Evolutionary conservation across 2,329 filamentous ascomycete species (phyloP).

Genomic region (Fusarium scirpi): DNA sequence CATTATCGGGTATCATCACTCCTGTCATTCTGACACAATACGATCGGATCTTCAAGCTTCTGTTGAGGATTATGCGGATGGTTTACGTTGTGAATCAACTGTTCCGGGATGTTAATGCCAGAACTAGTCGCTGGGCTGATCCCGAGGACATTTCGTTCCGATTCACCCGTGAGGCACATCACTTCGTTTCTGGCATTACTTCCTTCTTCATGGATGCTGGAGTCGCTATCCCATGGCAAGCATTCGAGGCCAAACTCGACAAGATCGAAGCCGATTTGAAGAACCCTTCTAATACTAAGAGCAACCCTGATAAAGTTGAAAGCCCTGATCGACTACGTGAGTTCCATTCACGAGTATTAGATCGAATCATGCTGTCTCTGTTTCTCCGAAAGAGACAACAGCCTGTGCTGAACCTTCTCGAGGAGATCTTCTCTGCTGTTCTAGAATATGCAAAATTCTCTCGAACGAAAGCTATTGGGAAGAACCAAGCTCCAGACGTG

Average conservation of each 20-base stretch:
- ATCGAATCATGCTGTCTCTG: constrained; percentile 79
- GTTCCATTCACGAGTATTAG: constrained; percentile 78
- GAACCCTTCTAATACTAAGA: constrained; percentile 53
- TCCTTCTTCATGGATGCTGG: constrained; percentile 85
- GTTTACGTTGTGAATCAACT: constrained; percentile 78
- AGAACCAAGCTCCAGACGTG: constrained; percentile 27
- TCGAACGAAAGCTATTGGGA: constrained; percentile 54
- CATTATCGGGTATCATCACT: constrained; percentile 80
- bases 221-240: constrained; percentile 77
- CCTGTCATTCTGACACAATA: constrained; percentile 79
- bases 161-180: constrained; percentile 81
- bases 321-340: constrained; percentile 76
- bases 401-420: constrained; percentile 77
- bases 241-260: constrained; percentile 75
- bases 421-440: constrained; percentile 81
- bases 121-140: constrained; percentile 51
- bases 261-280: constrained; percentile 70
- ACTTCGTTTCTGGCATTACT: constrained; percentile 79
- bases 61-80: constrained; percentile 83
- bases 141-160: constrained; percentile 59
- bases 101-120: constrained; percentile 66
- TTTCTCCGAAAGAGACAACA: constrained; percentile 81
- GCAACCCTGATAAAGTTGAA: constrained; percentile 47
- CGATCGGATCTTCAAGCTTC: constrained; percentile 83
- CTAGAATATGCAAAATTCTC: constrained; percentile 73